A percentile compares a stretch with the other conserved stretches of the same genome.
These are phyloP conservation scores for Coemansia javaensis DNA, from an alignment of 192 early-diverging fungal genomes.

Conservation along the genomic window DNA sequence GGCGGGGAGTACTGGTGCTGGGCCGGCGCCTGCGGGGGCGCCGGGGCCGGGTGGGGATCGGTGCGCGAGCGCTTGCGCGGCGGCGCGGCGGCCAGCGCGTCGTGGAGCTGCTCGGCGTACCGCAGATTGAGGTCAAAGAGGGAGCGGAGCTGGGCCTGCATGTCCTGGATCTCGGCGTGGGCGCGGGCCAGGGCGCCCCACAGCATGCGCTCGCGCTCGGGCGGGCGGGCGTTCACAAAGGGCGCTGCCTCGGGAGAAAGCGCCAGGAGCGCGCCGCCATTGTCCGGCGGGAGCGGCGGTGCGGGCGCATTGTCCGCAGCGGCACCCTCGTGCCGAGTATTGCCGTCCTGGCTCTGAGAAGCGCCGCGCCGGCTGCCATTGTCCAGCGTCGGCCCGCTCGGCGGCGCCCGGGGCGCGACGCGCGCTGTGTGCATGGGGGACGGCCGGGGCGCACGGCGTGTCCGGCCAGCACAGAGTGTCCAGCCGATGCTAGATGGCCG, in stretches of 20 bases:
- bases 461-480: too few relatives aligned
- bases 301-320: too few relatives aligned
- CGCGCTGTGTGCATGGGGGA: too few relatives aligned
- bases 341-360: too few relatives aligned
- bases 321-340: too few relatives aligned
- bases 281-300: not conserved
- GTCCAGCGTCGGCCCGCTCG: too few relatives aligned
- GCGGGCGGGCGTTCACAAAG: constrained; percentile 8
- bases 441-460: too few relatives aligned
- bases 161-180: constrained; percentile 17
- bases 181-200: constrained; percentile 12
- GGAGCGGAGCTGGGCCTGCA: constrained; percentile 17
- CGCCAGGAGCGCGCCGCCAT: not conserved
- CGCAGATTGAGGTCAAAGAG: constrained; percentile 30
- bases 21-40: not conserved
- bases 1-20: too few relatives aligned
- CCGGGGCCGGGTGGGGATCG: not conserved
- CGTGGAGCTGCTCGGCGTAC: constrained; percentile 35
- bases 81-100: constrained; percentile 8
- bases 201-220: constrained; percentile 21
- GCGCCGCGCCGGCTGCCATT: too few relatives aligned
- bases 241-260: not conserved
- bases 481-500: too few relatives aligned
- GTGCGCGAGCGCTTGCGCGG: constrained; percentile 4
- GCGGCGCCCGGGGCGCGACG: too few relatives aligned